Evolutionary conservation across 2,329 filamentous ascomycete genomes (phyloP).

Genomic region (Colletotrichum gloeosporioides): DNA sequence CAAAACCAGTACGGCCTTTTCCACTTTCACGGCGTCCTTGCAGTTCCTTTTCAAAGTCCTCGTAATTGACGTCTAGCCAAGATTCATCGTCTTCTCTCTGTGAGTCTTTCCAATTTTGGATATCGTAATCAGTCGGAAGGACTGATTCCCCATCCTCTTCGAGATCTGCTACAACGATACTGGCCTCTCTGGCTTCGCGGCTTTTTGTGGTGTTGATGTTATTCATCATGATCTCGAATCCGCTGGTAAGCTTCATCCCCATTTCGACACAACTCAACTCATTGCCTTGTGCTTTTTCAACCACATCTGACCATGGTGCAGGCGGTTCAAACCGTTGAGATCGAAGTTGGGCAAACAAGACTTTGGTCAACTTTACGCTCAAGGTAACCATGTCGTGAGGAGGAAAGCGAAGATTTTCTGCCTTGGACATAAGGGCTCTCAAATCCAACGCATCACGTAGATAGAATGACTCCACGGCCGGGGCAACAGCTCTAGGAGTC

Average conservation of each 20-base stretch:
- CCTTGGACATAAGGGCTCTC: constrained; percentile 66
- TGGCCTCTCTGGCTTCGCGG: constrained; percentile 74
- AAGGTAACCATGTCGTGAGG: constrained; percentile 81
- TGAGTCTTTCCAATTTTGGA: constrained; percentile 68
- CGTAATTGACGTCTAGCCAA: constrained; percentile 92
- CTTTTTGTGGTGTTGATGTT: constrained; percentile 73
- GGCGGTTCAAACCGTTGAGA: constrained; percentile 82
- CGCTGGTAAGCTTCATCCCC: constrained; percentile 89
- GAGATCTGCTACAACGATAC: constrained; percentile 77
- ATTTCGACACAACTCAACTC: constrained; percentile 59
- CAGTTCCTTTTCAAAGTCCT: constrained; percentile 86
- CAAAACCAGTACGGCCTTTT: constrained; percentile 53
- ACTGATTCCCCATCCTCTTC: constrained; percentile 68
- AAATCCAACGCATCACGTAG: constrained; percentile 82
- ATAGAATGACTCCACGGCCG: constrained; percentile 91
- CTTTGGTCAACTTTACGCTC: constrained; percentile 83
- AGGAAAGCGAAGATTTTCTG: constrained; percentile 66
- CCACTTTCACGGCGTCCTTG: constrained; percentile 38
- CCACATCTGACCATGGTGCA: constrained; percentile 49
- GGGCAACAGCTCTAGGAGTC: constrained; percentile 77
- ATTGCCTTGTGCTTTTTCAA: constrained; percentile 29
- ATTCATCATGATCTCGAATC: constrained; percentile 85
- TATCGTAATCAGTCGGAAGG: constrained; percentile 77
- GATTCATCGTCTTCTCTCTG: constrained; percentile 79
- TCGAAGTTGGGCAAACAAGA: constrained; percentile 88